Base-by-base conservation (phyloP, 495 filamentous ascomycete genomes). In the Podospora sp. region DNA sequence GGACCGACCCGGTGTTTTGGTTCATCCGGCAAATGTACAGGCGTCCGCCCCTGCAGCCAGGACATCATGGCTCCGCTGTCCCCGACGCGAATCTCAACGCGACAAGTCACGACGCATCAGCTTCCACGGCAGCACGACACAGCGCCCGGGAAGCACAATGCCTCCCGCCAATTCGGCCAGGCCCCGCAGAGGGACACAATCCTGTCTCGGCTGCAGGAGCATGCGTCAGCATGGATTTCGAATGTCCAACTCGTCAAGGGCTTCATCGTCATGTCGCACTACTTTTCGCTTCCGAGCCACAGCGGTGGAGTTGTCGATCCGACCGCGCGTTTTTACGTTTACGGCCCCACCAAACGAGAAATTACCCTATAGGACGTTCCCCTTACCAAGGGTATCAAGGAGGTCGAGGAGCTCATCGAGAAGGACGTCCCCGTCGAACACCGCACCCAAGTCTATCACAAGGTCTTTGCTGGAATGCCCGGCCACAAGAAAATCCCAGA, bases 151-250 rank as follows among this genome's bases (percentile, higher is more conserved):
- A 12, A 36, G 6, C 33, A 12, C 33, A 36, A 36, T 36, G 33
- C 33, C 33, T 36, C 33, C 33, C 6, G 33, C 33, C 33, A 12
- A 5, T 6, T 5, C 33, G 33, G 33, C 6, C 33, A 36, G 33
- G 33, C 33, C 6, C 5, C 6, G 6, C 12, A 36, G 12, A 36
- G 33, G 6, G 33, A 36, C 33, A 12, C 12, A 5, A 53, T 59
- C 27, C 26, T 59, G 1, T 59, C 56, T n/a, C 56, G 56, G 27
- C 56, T 59, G 21, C 22, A 27, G 20, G 27, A 59, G 56, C 56
- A 59, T 25, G 56, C 56, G 22, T 12, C 14, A 25, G 11, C 26
- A n/a, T 59, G 56, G 56, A 59, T 59, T 27, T 11, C 51, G 2
- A 2, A 59, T n/a, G 20, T 33, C 6, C 16, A 25, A 12, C 3